Base-by-base conservation (phyloP, 139 green algal species). In the Micromonas pusilla region DNA sequence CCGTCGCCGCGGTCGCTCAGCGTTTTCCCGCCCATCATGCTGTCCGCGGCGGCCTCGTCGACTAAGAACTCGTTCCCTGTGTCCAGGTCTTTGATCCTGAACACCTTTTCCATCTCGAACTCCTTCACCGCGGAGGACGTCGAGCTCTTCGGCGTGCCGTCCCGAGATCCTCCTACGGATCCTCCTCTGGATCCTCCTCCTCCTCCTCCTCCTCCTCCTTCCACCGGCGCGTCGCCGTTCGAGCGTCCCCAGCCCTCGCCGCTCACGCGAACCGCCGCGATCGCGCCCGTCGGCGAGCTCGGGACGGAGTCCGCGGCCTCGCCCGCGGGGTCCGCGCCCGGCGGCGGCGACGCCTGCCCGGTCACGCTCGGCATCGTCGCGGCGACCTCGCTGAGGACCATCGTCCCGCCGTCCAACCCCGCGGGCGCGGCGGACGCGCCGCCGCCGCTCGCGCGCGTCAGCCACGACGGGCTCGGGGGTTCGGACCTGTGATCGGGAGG, bases 41-140 rank as follows among this genome's bases (percentile, higher is more conserved):
- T n/a, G 13, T 64, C 31, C 38, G 30, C 60, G 1, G 20, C 57
- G 28, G 30, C 45, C 65, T 57, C 63, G 38, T 79, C 75, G 21
- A 85, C 76, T 23, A 79, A n/a, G 34, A 77, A 85, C 74, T 81
- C 33, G 4, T 26, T 53, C 34, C 80, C 80, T 20, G 65, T 85
- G 75, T 80, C 75, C 37, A 80, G 37, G 66, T 85, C 70, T 65
- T 85, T 85, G 45, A 57, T 57, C 9, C 45, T 9, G 45, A 57
- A 57, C 45, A 57, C 45, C 45, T 57, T 57, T 16, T 57, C 45
- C 45, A 57, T 57, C 45, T 57, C 45, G 45, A 57, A 57, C 45
- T 9, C 9, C 45, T 57, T 57, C 16, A 16, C 9, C 45, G 45
- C 16, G 9, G 45, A 9, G 45, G 45, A 57, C 45, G 45, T 16